Conservation (phyloP, 352 stramenopile species). For the Pythium dissotocum region DNA sequence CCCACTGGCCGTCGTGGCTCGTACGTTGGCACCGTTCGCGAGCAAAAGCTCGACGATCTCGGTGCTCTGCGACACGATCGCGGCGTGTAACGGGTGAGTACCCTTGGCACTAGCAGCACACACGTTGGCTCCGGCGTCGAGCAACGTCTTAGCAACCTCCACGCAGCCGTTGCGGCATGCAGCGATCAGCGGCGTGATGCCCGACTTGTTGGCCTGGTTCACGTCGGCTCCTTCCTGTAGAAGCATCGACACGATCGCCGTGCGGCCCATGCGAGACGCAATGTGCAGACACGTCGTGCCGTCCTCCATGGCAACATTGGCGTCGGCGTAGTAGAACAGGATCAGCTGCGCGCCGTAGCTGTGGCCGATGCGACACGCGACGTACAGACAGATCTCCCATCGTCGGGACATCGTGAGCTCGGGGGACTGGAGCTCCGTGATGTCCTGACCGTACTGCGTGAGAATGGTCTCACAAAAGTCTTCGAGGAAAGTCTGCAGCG, state of each 20-base stretch:
- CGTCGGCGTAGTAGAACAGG: constrained; percentile 72
- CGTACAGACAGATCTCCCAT: constrained; percentile 78
- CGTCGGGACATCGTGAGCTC: constrained; percentile 48
- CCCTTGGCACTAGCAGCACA: constrained; percentile 45
- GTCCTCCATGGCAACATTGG: constrained; percentile 57
- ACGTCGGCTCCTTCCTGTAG: constrained; percentile 67
- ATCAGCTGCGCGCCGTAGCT: constrained; percentile 73
- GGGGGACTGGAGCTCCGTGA: constrained; percentile 49
- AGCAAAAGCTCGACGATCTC: constrained; percentile 73
- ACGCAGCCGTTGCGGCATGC: constrained; percentile 66
- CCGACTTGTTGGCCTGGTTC: constrained; percentile 55
- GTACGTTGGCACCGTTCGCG: constrained; percentile 60
- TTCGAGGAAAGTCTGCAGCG: constrained; percentile 78
- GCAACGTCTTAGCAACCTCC: constrained; percentile 52
- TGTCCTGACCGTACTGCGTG: constrained; percentile 60
- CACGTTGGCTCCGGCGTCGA: constrained; percentile 51
- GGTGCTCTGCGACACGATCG: constrained; percentile 64
- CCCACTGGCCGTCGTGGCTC: constrained; percentile 61
- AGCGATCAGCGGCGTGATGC: constrained; percentile 72
- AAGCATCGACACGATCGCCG: constrained; percentile 60
- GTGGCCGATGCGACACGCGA: constrained; percentile 74
- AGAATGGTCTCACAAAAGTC: constrained; percentile 76
- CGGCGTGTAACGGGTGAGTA: constrained; percentile 66
- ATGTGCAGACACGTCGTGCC: constrained; percentile 76
- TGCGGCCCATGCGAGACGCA: constrained; percentile 65